Conservation (phyloP, 75 land plant genomes). For the Selaginella moellendorffii region DNA sequence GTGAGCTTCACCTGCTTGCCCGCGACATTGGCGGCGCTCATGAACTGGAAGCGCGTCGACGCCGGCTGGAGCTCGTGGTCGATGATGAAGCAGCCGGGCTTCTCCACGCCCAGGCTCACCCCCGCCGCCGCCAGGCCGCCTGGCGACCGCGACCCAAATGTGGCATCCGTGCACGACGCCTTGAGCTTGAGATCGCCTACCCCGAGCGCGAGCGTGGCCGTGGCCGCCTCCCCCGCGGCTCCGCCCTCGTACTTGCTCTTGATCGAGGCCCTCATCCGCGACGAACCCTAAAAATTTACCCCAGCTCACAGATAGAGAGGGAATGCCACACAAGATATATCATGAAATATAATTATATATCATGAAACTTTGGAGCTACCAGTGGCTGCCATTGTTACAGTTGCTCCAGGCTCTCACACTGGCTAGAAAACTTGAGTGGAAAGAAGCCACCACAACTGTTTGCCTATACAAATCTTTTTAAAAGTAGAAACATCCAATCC, state of each 20-base stretch:
- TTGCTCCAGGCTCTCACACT: no score
- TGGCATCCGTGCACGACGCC: constrained; percentile 54
- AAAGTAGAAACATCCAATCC: no score
- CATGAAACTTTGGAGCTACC: no score
- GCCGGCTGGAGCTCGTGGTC: constrained; percentile 55
- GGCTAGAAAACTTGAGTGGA: no score
- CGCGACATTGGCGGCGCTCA: constrained; percentile 50
- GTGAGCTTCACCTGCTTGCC: constrained; percentile 68
- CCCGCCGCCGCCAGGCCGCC: no score
- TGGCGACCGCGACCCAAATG: constrained; percentile 31
- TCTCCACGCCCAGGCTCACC: constrained; percentile 63
- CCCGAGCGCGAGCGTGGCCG: constrained; percentile 32
- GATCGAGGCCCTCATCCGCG: constrained; percentile 36
- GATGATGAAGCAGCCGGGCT: constrained; percentile 77
- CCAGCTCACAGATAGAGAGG: no score
- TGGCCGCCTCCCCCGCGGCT: constrained; percentile 17
- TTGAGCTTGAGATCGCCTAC: constrained; percentile 62
- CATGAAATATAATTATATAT: no score
- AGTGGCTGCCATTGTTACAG: no score
- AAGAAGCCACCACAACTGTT: no score
- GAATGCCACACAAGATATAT: no score
- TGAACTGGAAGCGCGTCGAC: constrained; percentile 73
- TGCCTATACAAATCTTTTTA: no score
- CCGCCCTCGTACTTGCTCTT: constrained; percentile 47
- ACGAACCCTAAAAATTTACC: no score